Percentiles rank a stretch among this genome's conserved stretches.
Evolutionary conservation across 2,329 filamentous ascomycete genomes (phyloP).

Genomic region (Bipolaris oryzae): DNA sequence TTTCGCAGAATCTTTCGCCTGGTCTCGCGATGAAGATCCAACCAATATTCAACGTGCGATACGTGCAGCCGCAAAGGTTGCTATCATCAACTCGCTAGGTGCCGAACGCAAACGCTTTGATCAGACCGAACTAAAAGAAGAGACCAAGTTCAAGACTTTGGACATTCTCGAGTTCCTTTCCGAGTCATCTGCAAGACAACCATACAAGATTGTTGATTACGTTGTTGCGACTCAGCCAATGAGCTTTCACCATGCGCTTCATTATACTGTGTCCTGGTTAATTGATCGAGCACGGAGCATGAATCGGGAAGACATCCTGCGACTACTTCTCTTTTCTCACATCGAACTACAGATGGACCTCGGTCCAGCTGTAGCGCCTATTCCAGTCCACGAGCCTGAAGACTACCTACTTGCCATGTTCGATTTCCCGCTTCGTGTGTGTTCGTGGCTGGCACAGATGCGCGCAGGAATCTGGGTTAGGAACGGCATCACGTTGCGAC

Average conservation of each 20-base stretch:
- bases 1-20: slow-evolving; percentile 83
- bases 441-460: slow-evolving; percentile 97
- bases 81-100: slow-evolving; percentile 88
- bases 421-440: slow-evolving; percentile 90
- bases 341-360: slow-evolving; percentile 71
- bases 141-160: slow-evolving; percentile 80
- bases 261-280: slow-evolving; percentile 96
- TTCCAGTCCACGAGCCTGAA: slow-evolving; percentile 67
- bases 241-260: slow-evolving; percentile 95
- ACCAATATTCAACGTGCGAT: slow-evolving; percentile 73
- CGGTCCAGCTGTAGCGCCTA: slow-evolving; percentile 63
- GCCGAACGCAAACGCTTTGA: slow-evolving; percentile 86
- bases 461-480: slow-evolving; percentile 98
- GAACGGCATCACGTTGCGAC: slow-evolving; percentile 92
- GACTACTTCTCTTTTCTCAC: slow-evolving; percentile 73
- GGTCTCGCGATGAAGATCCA: slow-evolving; percentile 68
- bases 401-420: slow-evolving; percentile 87
- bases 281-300: slow-evolving; percentile 86
- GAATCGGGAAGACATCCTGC: slow-evolving; percentile 67
- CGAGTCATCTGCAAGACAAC: slow-evolving; percentile 47
- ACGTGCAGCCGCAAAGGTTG: slow-evolving; percentile 75
- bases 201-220: slow-evolving; percentile 73
- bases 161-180: slow-evolving; percentile 79
- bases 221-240: slow-evolving; percentile 87
- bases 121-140: slow-evolving; percentile 85